Percentiles rank a stretch among this genome's conserved stretches.
phyloP scores from a whole-genome alignment of 768 basidiomycete species.

The Pleurotus tuber-regium region DNA sequence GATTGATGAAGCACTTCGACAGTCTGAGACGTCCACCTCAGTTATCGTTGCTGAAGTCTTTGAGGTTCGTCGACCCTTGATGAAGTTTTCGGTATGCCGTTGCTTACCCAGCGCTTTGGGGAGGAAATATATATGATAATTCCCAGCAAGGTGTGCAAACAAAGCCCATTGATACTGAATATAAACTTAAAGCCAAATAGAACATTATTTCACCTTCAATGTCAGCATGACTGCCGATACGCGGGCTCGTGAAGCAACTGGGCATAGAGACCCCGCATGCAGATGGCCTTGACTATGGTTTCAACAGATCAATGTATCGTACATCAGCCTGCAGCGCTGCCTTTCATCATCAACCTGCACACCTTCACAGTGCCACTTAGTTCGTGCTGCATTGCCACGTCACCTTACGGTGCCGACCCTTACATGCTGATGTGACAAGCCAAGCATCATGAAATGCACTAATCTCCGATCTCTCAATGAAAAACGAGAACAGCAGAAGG shows the following conservation, averaged over 20 bases:
- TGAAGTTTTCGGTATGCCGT: conserved; percentile 14
- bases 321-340: conserved; percentile 18
- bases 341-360: conserved; percentile 25
- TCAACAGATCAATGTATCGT: conserved; percentile 10
- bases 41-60: conserved; percentile 17
- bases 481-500: too few relatives aligned
- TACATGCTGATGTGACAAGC: too few relatives aligned
- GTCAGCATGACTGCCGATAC: conserved; percentile 19
- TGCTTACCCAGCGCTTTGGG: conserved; percentile 7
- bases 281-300: conserved; percentile 15
- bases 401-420: too few relatives aligned
- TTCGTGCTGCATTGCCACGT: too few relatives aligned
- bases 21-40: background rate
- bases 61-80: conserved; percentile 12
- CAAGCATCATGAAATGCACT: too few relatives aligned
- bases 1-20: conserved; percentile 19
- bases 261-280: conserved; percentile 5
- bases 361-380: conserved; percentile 23
- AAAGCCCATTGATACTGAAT: background rate
- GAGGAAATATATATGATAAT: conserved; percentile 6
- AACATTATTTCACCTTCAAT: conserved; percentile 14
- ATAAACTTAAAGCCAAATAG: background rate
- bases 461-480: too few relatives aligned
- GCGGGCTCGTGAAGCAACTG: conserved; percentile 15
- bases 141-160: background rate